Evolutionary conservation across 2,329 filamentous ascomycete species (phyloP), one percentile per base, ranked within the genome.

Genomic region (Sporothrix variecibatus): DNA sequence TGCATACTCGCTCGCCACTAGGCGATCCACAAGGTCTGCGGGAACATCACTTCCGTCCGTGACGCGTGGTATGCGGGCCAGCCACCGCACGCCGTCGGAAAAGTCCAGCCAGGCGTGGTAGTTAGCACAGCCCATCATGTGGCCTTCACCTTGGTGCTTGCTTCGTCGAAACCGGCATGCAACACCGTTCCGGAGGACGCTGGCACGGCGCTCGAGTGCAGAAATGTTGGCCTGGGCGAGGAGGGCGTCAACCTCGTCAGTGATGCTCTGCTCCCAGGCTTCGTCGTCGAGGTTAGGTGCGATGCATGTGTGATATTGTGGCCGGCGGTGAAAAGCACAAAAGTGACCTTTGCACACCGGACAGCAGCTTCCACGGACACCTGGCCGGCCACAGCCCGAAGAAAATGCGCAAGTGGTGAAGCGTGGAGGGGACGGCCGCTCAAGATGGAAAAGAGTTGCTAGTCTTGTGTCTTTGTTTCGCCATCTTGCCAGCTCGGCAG

Each of bases 1-100:
- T 0, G 75, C 75, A 15, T 68, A 73, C 43, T 75, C 73, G 60
- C 75, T 75, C 8, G 20, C 40, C 12, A 75, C 20, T 5, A 74
- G 0, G 49, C 72, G 26, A 31, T 74, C 43, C 4, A 70, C 43
- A 7, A 74, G 28, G 1, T n/a, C 20, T 11, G 43, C 12, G 2
- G 73, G 51, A 8, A 62, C 8, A 40, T 67, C 67, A 20, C n/a
- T 11, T 20, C n/a, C n/a, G 31, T 40, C 73, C 1, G 26, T 72
- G 2, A 56, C 26, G 12, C 72, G 64, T 1, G 64, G 74, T 2
- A 75, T 65, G 9, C 74, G 72, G 3, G 49, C 74, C 2, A 74
- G 11, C 74, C 74, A 75, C 17, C 20, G 17, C 23, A 68, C 56
- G 12, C 72, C 74, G 65, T 75, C 74, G 46, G 3, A 53, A 69